phyloP scores from a whole-genome alignment of 2,329 filamentous ascomycete genomes.

The Talaromyces sp. region DNA sequence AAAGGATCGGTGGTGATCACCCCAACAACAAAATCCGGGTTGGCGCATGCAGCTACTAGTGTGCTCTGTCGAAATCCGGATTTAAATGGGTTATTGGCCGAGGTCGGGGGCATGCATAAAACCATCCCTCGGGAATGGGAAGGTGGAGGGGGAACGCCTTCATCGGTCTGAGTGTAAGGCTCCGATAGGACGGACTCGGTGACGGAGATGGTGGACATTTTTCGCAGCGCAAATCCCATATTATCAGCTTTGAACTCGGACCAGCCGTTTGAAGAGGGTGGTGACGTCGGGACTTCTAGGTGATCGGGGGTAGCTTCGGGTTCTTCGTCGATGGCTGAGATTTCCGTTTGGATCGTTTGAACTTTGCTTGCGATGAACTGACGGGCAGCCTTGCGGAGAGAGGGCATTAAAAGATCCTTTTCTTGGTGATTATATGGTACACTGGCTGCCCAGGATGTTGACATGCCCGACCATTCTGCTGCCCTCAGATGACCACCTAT shows the following conservation, averaged over 20 bases:
- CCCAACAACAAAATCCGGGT: slow-evolving; percentile 45
- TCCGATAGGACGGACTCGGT: slow-evolving; percentile 44
- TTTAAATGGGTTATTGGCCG: slow-evolving; percentile 34
- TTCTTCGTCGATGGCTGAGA: slow-evolving; percentile 37
- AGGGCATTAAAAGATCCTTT: slow-evolving; percentile 45
- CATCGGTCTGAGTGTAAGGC: slow-evolving; percentile 25
- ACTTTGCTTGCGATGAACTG: slow-evolving; percentile 43
- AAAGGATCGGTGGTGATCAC: slow-evolving; percentile 41
- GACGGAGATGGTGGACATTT: slow-evolving; percentile 46
- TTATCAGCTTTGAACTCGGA: slow-evolving; percentile 30
- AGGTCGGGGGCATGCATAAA: slow-evolving; percentile 37
- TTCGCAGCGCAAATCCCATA: slow-evolving; percentile 33
- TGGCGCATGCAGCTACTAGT: slow-evolving; percentile 41
- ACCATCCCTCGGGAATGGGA: slow-evolving; percentile 40
- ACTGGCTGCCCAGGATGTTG: slow-evolving; percentile 43
- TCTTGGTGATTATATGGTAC: slow-evolving; percentile 40
- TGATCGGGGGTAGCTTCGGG: slow-evolving; percentile 18
- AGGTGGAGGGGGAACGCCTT: slow-evolving; percentile 36
- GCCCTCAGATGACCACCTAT: slow-evolving; percentile 41
- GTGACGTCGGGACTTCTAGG: slow-evolving; percentile 10
- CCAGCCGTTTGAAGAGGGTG: slow-evolving; percentile 19
- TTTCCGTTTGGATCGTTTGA: slow-evolving; percentile 46
- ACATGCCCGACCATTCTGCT: slow-evolving; percentile 43
- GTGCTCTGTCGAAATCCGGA: slow-evolving; percentile 38
- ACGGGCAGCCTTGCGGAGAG: slow-evolving; percentile 44